Percentiles rank a stretch among this genome's conserved stretches.
These are phyloP conservation scores for Raffaelea arxii DNA, from an alignment of 2,329 filamentous ascomycete genomes.

Conservation along the genomic window DNA sequence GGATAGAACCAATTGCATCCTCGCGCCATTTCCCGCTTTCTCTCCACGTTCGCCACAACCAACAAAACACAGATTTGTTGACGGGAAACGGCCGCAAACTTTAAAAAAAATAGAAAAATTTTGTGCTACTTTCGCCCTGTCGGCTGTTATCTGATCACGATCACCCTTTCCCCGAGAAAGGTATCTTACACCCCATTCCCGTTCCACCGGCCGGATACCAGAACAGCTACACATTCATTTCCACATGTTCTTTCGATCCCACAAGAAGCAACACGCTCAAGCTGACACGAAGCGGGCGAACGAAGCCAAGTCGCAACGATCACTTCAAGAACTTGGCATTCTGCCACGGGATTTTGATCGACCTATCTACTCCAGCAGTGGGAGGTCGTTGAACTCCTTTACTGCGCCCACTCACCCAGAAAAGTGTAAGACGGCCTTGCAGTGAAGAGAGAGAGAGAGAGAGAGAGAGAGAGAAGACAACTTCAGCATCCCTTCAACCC, in stretches of 20 bases:
- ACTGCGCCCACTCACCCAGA: slow-evolving; percentile 17
- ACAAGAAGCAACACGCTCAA: slow-evolving; percentile 24
- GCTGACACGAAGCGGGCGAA: slow-evolving; percentile 27
- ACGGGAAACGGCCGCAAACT: no score
- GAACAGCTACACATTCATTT: no score
- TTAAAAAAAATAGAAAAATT: no score
- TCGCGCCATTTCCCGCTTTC: neutral
- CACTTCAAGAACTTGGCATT: slow-evolving; percentile 28
- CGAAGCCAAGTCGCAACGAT: slow-evolving; percentile 21
- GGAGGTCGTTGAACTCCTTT: slow-evolving; percentile 14
- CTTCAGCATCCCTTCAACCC: no score
- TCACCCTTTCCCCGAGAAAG: neutral
- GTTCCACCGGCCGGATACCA: no score
- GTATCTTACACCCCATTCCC: no score
- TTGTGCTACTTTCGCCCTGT: no score
- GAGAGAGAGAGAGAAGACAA: no score
- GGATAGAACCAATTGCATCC: no score
- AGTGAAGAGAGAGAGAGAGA: no score
- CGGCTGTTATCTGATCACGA: no score
- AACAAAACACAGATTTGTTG: slow-evolving; percentile 19
- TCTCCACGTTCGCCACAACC: neutral
- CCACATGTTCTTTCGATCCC: slow-evolving; percentile 38
- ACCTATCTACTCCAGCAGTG: slow-evolving; percentile 16
- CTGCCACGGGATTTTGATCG: slow-evolving; percentile 17
- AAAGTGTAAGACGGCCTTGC: slow-evolving; percentile 23